These are phyloP conservation scores for Pseudocercospora fuligena DNA, from an alignment of 2,329 filamentous ascomycete species.

Conservation along the genomic window DNA sequence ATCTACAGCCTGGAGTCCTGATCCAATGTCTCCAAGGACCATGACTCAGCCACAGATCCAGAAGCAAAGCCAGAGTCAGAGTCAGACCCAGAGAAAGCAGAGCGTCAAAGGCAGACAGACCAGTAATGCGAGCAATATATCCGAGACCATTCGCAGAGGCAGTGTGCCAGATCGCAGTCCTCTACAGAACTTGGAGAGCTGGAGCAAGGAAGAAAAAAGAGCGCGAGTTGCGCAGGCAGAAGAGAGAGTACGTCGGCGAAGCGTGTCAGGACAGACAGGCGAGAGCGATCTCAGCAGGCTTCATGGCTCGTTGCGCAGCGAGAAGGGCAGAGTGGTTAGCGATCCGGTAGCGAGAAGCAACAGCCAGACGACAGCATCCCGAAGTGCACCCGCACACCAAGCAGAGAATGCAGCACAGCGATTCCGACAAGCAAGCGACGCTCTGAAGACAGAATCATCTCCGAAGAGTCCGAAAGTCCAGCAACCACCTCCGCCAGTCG, in stretches of 20 bases:
- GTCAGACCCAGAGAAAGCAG: conserved; percentile 4
- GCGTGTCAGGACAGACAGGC: conserved; percentile 18
- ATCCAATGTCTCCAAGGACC: conserved; percentile 30
- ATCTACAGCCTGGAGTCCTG: conserved; percentile 37
- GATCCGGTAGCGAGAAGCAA: conserved; percentile 29
- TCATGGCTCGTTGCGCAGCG: conserved; percentile 28
- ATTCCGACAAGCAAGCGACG: conserved; percentile 29
- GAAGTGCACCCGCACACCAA: conserved; percentile 23
- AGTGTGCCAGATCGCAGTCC: conserved; percentile 85
- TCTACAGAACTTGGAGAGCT: conserved; percentile 89
- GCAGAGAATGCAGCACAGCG: conserved; percentile 16
- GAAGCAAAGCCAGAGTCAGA: conserved; percentile 14
- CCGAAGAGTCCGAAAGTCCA: conserved; percentile 12
- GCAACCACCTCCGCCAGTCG: conserved; percentile 12
- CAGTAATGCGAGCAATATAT: conserved; percentile 30
- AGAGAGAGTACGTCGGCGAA: conserved; percentile 66
- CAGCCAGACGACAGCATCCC: conserved; percentile 18
- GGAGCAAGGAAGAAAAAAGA: conserved; percentile 94
- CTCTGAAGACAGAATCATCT: conserved; percentile 25
- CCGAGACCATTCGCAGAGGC: conserved; percentile 43
- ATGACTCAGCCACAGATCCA: conserved; percentile 11
- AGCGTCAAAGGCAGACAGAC: conserved; percentile 27
- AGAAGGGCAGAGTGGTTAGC: conserved; percentile 35
- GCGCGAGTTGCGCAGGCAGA: conserved; percentile 84
- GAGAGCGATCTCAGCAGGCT: conserved; percentile 26